Percentiles rank a stretch among this genome's conserved stretches.
Evolutionary conservation across 164 flowering plant genomes (phyloP).

Genomic region (Buxus sempervirens): DNA sequence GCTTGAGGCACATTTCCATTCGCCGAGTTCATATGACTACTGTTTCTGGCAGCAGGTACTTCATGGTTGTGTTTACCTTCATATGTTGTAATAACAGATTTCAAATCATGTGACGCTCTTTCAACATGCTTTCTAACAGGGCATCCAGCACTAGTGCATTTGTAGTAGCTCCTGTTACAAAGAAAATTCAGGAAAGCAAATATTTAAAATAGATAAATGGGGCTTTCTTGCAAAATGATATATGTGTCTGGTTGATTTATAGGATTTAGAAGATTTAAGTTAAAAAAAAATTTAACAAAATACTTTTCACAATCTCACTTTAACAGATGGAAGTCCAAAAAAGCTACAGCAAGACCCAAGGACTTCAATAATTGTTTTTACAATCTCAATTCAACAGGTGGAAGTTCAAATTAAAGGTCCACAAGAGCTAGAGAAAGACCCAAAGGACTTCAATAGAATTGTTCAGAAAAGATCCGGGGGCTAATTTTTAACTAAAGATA

Average conservation of each 20-base stretch:
- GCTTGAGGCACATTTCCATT: constrained; percentile 21
- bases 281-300: not conserved
- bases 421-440: too few relatives aligned
- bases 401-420: too few relatives aligned
- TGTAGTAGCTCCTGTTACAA: constrained; percentile 77
- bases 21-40: constrained; percentile 37
- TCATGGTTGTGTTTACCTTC: constrained; percentile 95
- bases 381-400: too few relatives aligned
- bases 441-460: too few relatives aligned
- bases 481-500: too few relatives aligned
- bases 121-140: constrained; percentile 78
- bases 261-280: not conserved
- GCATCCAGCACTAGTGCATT: constrained; percentile 85
- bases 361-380: too few relatives aligned
- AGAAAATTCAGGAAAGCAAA: not conserved
- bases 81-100: constrained; percentile 69
- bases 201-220: not conserved
- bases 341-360: too few relatives aligned
- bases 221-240: too few relatives aligned
- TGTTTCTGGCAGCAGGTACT: constrained; percentile 74
- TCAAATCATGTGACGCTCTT: constrained; percentile 69
- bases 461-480: too few relatives aligned
- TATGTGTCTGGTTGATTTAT: too few relatives aligned
- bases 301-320: too few relatives aligned
- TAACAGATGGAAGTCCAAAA: too few relatives aligned